phyloP scores from a whole-genome alignment of 2,329 filamentous ascomycete genomes.

The Orbilia oligospora region DNA sequence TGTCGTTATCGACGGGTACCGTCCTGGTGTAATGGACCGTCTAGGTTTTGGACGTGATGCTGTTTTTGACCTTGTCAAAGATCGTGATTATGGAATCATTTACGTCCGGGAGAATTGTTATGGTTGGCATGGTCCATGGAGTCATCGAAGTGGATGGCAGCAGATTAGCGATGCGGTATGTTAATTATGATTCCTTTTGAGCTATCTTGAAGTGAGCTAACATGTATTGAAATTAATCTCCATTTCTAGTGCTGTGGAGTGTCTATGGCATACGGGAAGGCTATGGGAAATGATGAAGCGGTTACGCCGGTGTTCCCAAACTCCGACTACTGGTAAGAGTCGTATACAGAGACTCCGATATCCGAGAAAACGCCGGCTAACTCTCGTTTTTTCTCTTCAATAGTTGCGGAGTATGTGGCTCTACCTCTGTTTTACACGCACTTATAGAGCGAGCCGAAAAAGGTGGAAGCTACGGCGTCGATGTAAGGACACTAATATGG shows the following conservation, averaged over 20 bases:
- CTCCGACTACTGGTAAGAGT: conserved; percentile 66
- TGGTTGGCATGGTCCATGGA: conserved; percentile 71
- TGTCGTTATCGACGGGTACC: conserved; percentile 71
- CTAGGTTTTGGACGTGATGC: conserved; percentile 69
- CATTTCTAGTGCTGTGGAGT: conserved; percentile 67
- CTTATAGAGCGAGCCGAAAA: conserved; percentile 67
- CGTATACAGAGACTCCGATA: neutral
- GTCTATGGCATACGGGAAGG: conserved; percentile 69
- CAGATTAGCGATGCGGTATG: conserved; percentile 70
- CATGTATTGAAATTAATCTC: too few relatives aligned
- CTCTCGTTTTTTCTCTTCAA: conserved; percentile 26
- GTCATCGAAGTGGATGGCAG: conserved; percentile 71
- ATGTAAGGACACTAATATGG: conserved; percentile 65
- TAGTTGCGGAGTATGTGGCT: conserved; percentile 68
- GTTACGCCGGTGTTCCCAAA: conserved; percentile 70
- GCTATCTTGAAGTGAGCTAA: conserved; percentile 4
- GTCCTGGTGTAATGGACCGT: conserved; percentile 70
- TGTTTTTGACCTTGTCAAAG: conserved; percentile 68
- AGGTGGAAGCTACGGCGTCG: conserved; percentile 68
- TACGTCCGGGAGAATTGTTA: conserved; percentile 72
- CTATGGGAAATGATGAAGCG: conserved; percentile 69
- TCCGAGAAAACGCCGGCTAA: neutral
- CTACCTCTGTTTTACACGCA: conserved; percentile 68
- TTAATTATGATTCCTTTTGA: conserved; percentile 4
- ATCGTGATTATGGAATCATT: conserved; percentile 69